phyloP scores from a whole-genome alignment of 2,329 filamentous ascomycete species.

The Huntiella abstrusa region DNA sequence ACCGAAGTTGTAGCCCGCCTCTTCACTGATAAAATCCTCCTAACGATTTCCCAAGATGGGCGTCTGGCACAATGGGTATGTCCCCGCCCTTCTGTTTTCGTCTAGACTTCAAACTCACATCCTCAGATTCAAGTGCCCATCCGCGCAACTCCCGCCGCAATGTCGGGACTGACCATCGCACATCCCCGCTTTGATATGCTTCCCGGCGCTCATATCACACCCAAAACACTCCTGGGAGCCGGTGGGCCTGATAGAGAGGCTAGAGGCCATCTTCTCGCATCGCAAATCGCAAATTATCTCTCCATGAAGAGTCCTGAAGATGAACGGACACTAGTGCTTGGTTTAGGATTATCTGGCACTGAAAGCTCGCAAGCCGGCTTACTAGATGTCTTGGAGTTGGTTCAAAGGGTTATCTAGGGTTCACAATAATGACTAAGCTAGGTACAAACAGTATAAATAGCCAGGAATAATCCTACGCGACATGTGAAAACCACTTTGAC shows the following conservation, averaged over 20 bases:
- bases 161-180: conserved; percentile 6
- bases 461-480: not conserved
- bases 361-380: conserved; percentile 36
- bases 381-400: conserved; percentile 45
- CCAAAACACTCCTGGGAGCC: conserved; percentile 71
- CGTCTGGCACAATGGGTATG: conserved; percentile 76
- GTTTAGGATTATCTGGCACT: conserved; percentile 35
- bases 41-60: conserved; percentile 76
- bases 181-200: conserved; percentile 26
- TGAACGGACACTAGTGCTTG: conserved; percentile 40
- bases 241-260: conserved; percentile 64
- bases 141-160: conserved; percentile 33
- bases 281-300: conserved; percentile 71
- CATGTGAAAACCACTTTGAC: too few relatives aligned
- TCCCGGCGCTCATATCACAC: conserved; percentile 65
- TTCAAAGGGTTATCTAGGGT: conserved; percentile 30
- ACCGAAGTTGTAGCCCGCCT: conserved; percentile 56
- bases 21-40: conserved; percentile 78
- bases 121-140: conserved; percentile 59
- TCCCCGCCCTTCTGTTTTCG: not conserved
- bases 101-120: not conserved
- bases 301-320: conserved; percentile 50
- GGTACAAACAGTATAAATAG: not conserved
- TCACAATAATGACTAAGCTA: conserved; percentile 14
- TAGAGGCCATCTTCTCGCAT: conserved; percentile 71